These are phyloP conservation scores for Marvania coccoides DNA, from an alignment of 139 green algal species.

Conservation along the genomic window DNA sequence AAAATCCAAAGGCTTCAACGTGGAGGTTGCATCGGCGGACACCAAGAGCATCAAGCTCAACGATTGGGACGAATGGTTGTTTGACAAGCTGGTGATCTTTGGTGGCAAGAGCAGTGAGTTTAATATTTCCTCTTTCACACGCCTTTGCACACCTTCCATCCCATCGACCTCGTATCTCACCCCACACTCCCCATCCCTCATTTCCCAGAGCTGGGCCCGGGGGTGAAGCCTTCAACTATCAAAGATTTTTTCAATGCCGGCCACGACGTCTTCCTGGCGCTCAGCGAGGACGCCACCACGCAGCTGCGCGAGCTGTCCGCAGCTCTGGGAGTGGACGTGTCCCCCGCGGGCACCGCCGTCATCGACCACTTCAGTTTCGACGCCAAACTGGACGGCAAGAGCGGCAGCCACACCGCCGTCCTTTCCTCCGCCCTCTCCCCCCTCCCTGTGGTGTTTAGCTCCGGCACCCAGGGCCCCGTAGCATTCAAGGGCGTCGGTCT, in stretches of 20 bases:
- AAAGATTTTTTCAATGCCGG: conserved; percentile 82
- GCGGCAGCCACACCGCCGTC: conserved; percentile 10
- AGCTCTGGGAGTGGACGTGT: conserved; percentile 72
- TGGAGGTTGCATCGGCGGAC: background rate
- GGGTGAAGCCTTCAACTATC: conserved; percentile 46
- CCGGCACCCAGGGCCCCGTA: conserved; percentile 33
- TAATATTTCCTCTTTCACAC: background rate
- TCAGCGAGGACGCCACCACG: conserved; percentile 43
- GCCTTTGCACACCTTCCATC: background rate
- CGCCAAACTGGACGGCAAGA: background rate
- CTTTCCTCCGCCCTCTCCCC: background rate
- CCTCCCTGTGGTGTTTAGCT: conserved; percentile 35
- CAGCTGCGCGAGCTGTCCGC: conserved; percentile 37
- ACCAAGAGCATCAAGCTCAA: conserved; percentile 51
- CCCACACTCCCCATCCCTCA: background rate
- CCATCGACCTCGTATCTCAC: no score
- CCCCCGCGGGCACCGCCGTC: conserved; percentile 39
- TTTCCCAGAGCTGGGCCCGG: conserved; percentile 51
- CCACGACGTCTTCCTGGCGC: conserved; percentile 67
- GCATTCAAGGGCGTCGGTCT: conserved; percentile 56
- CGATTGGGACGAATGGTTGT: conserved; percentile 71
- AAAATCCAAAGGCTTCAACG: background rate
- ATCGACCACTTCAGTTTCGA: conserved; percentile 29
- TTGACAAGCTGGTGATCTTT: conserved; percentile 77
- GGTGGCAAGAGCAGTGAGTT: conserved; percentile 35